These are phyloP conservation scores for Macrocystidia cucumis DNA, from an alignment of 1,284 basidiomycete genomes.

Conservation along the genomic window DNA sequence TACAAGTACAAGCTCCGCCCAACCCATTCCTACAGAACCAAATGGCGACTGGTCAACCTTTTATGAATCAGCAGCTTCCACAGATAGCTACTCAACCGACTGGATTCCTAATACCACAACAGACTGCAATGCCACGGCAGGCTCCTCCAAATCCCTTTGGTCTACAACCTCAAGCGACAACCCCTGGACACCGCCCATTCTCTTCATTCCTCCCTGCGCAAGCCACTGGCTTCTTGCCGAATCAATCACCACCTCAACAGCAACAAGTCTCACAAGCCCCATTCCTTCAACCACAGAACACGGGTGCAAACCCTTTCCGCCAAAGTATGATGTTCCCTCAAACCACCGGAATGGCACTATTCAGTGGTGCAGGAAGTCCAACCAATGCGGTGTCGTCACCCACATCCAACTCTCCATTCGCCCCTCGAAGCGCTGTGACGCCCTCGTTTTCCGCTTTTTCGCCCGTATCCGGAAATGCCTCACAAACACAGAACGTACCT, in stretches of 20 bases:
- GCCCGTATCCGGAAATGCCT: conserved; percentile 10
- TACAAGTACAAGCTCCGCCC: conserved; percentile 44
- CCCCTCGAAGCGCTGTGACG: conserved; percentile 11
- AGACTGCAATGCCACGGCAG: conserved; percentile 32
- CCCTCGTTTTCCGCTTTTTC: conserved; percentile 10
- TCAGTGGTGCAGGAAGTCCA: conserved; percentile 18
- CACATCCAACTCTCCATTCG: no score
- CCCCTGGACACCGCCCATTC: conserved; percentile 46
- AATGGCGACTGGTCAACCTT: conserved; percentile 40
- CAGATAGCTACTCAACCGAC: conserved; percentile 51
- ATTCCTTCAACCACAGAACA: conserved; percentile 36
- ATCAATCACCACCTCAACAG: conserved; percentile 17
- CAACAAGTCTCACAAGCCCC: conserved; percentile 14
- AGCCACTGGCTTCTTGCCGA: conserved; percentile 28
- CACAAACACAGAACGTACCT: conserved; percentile 23
- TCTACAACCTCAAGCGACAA: conserved; percentile 21
- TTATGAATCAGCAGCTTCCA: conserved; percentile 21
- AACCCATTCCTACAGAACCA: conserved; percentile 76
- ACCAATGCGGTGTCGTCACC: conserved; percentile 8
- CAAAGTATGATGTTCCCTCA: conserved; percentile 63
- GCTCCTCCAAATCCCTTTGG: conserved; percentile 37
- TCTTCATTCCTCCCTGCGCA: conserved; percentile 46
- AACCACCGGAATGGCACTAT: conserved; percentile 49
- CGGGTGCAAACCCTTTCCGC: conserved; percentile 73
- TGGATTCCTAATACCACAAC: conserved; percentile 44